A percentile compares a stretch with the other conserved stretches of the same genome.
Conservation (phyloP, 352 stramenopile species). For the Phytophthora colocasiae region DNA sequence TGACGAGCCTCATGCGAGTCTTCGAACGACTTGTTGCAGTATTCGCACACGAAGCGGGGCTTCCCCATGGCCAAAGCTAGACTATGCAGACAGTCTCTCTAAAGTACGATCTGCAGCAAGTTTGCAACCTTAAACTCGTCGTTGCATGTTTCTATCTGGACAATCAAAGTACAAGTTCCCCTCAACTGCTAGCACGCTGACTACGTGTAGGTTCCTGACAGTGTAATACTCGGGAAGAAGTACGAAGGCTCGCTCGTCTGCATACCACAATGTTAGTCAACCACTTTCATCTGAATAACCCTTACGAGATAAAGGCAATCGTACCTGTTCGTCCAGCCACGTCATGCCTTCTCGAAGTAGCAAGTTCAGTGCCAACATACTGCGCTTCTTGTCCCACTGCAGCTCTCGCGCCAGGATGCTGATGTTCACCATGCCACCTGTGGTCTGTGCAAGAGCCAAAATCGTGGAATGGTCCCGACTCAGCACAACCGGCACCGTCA, state of each 20-base stretch:
- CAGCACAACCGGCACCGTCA: slow-evolving; percentile 96
- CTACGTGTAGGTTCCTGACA: slow-evolving; percentile 81
- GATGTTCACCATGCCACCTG: slow-evolving; percentile 89
- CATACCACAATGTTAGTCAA: slow-evolving; percentile 16
- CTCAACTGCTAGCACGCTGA: not conserved
- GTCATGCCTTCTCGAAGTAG: slow-evolving; percentile 96
- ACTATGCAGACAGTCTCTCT: not conserved
- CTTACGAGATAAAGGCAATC: not conserved
- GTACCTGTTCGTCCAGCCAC: slow-evolving; percentile 95
- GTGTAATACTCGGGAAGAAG: slow-evolving; percentile 89
- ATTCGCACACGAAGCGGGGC: slow-evolving; percentile 70
- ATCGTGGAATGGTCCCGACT: slow-evolving; percentile 95
- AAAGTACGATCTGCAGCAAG: slow-evolving; percentile 47
- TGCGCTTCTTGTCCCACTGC: slow-evolving; percentile 92
- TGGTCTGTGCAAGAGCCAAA: slow-evolving; percentile 89
- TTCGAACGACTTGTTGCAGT: slow-evolving; percentile 86
- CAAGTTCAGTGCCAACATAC: slow-evolving; percentile 91
- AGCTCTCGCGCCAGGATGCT: slow-evolving; percentile 84
- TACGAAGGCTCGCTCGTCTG: slow-evolving; percentile 73
- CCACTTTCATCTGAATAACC: too few species aligned
- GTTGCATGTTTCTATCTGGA: slow-evolving; percentile 7
- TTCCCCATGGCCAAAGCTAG: slow-evolving; percentile 47
- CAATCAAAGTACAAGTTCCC: slow-evolving; percentile 2
- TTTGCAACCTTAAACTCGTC: slow-evolving; percentile 5
- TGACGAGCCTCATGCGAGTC: slow-evolving; percentile 76